Evolutionary conservation across 1,139 yeast genomes (phyloP), one percentile per base, ranked within the genome.

Genomic region (Yamadazyma diddensiae): DNA sequence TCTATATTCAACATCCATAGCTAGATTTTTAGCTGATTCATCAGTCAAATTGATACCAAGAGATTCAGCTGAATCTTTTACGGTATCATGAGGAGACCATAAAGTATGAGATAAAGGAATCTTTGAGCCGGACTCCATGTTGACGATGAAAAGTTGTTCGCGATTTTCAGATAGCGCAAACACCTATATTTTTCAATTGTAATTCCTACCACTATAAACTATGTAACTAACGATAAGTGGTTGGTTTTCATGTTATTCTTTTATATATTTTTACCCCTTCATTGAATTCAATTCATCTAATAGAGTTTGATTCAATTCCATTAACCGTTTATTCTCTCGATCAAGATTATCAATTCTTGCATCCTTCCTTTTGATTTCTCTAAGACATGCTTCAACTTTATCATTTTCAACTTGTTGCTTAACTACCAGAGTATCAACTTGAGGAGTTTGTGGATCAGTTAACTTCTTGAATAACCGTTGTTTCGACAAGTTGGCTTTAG

Each of bases 1-100:
- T 44, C 98, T 75, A 55, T 94, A 94, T 62, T 94, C 99, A 19
- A 92, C 95, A 57, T 94, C 99, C 98, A 94, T 92, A 5, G 99
- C 98, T 39, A 94, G 66, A 42, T 94, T 87, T 51, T 87, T 86
- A 33, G 96, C 85, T 2, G 94, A 95, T 41, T 94, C 98, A 39
- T 92, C 97, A 15, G 88, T 86, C 28, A 92, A 64, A 39, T 73
- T 82, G 25, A 92, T 72, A 2, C 98, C 98, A 14, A 92, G 67
- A 3, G 88, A 77, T 51, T 92, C 98, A 0, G 97, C 97, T 12
- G 87, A 96, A 65, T 94, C 98, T 51, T 83, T 83, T 14, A 94
- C 96, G 0, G 98, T 94, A 54, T 94, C 98, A 41, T 86, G 81
- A 6, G 98, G 97, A 4, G 97, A 90, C 98, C 98, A 92, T 41